These are phyloP conservation scores for Wickerhamiella occidentalis DNA, from an alignment of 805 yeast species.

Conservation along the genomic window DNA sequence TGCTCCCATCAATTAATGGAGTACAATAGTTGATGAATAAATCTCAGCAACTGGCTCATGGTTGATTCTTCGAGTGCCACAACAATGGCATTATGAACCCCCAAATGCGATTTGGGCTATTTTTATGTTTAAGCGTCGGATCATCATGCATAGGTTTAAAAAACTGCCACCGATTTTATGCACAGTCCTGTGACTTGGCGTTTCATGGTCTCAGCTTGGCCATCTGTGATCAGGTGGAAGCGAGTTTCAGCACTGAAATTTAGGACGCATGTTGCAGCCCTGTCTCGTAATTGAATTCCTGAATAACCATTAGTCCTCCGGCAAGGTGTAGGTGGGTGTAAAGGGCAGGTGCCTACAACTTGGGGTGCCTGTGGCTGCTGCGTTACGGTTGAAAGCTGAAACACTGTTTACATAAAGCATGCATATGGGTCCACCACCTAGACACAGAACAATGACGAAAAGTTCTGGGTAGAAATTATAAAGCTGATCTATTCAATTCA, in stretches of 20 bases:
- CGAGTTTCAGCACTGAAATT: not conserved
- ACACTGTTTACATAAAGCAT: not conserved
- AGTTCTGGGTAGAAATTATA: not conserved
- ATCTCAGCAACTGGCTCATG: no score
- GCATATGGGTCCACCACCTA: not conserved
- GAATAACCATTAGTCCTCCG: not conserved
- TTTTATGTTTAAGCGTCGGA: not conserved
- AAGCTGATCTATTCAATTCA: no score
- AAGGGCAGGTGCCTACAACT: no score
- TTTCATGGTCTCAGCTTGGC: not conserved
- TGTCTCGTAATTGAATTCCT: not conserved
- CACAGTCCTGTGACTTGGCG: not conserved
- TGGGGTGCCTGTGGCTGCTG: not conserved
- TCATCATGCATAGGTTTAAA: not conserved
- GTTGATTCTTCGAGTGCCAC: no score
- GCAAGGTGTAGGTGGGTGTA: no score
- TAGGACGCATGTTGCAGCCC: not conserved
- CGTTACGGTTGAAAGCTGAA: slow-evolving; percentile 1
- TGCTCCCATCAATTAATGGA: no score
- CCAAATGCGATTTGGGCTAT: not conserved
- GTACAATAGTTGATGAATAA: no score
- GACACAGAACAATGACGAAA: not conserved
- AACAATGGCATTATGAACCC: no score
- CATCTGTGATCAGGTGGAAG: not conserved
- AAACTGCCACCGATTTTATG: not conserved